A percentile compares a stretch with the other conserved stretches of the same genome.
Conservation (phyloP, 768 basidiomycete species). For the Tricholoma matsutake region DNA sequence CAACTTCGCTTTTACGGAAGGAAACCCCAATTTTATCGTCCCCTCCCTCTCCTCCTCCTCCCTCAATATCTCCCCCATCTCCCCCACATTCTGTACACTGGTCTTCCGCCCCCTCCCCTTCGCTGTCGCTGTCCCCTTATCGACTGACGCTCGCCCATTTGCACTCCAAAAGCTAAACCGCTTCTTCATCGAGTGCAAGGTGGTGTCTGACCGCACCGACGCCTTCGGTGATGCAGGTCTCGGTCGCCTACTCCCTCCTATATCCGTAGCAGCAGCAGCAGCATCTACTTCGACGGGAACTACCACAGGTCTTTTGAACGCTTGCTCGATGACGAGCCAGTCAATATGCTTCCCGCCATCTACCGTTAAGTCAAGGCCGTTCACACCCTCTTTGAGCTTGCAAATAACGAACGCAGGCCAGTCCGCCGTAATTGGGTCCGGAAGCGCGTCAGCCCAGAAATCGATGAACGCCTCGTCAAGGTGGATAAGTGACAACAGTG, state of each 20-base stretch:
- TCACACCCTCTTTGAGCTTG: constrained; percentile 50
- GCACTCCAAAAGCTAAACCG: constrained; percentile 62
- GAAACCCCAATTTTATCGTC: constrained; percentile 25
- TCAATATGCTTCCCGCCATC: constrained; percentile 40
- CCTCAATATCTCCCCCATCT: constrained; percentile 66
- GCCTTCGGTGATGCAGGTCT: constrained; percentile 41
- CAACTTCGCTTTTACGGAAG: constrained; percentile 28
- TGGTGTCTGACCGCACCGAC: constrained; percentile 42
- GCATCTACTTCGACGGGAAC: constrained; percentile 19
- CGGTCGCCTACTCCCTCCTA: constrained; percentile 12
- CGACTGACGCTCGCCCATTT: constrained; percentile 27
- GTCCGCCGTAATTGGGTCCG: constrained; percentile 59
- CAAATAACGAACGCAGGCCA: constrained; percentile 75
- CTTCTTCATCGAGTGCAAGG: constrained; percentile 52
- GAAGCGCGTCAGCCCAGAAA: constrained; percentile 74
- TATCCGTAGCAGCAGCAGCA: constrained; percentile 7
- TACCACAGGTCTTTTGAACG: constrained; percentile 39
- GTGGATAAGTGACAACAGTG: constrained; percentile 46
- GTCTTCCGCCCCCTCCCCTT: constrained; percentile 33
- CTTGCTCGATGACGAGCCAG: constrained; percentile 72
- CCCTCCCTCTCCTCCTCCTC: constrained; percentile 46
- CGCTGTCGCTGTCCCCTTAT: constrained; percentile 28
- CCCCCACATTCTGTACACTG: constrained; percentile 47
- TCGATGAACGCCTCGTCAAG: constrained; percentile 82
- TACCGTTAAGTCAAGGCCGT: constrained; percentile 20